These are phyloP conservation scores for Ganoderma multipileum DNA, from an alignment of 1,284 basidiomycete species.

Conservation along the genomic window DNA sequence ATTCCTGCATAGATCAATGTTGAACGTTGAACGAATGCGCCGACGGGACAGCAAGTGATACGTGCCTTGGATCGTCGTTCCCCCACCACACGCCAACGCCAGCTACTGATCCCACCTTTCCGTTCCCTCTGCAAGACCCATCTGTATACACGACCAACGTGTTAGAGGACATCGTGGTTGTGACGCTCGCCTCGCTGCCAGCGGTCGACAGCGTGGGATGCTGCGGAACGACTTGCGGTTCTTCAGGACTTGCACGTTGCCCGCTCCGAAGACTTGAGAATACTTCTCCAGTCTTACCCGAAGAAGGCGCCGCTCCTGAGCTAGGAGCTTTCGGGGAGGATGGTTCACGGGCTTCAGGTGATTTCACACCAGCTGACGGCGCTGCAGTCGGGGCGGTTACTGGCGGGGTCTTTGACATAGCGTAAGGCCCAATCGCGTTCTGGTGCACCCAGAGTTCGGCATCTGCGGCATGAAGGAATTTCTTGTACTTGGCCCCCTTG, in stretches of 20 bases:
- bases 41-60: neutral
- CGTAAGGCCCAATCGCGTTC: neutral
- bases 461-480: slow-evolving; percentile 57
- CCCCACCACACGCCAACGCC: slow-evolving; percentile 86
- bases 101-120: slow-evolving; percentile 60
- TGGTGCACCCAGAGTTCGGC: slow-evolving; percentile 50
- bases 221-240: neutral
- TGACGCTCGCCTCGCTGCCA: neutral
- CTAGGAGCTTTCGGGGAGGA: neutral
- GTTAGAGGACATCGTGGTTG: slow-evolving; percentile 9
- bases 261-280: neutral
- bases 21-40: neutral
- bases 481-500: slow-evolving; percentile 63
- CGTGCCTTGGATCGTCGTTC: slow-evolving; percentile 61
- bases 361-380: neutral
- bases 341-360: neutral
- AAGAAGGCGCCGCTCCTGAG: neutral
- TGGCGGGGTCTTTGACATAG: neutral
- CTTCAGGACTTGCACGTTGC: neutral
- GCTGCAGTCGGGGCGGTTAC: neutral
- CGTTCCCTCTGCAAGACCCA: slow-evolving; percentile 83
- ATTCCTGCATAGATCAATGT: slow-evolving; percentile 57
- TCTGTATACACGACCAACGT: slow-evolving; percentile 76
- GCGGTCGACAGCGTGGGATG: neutral
- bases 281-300: neutral